Base-by-base conservation (phyloP, 305 asterid genomes). In the Lippia alba region DNA sequence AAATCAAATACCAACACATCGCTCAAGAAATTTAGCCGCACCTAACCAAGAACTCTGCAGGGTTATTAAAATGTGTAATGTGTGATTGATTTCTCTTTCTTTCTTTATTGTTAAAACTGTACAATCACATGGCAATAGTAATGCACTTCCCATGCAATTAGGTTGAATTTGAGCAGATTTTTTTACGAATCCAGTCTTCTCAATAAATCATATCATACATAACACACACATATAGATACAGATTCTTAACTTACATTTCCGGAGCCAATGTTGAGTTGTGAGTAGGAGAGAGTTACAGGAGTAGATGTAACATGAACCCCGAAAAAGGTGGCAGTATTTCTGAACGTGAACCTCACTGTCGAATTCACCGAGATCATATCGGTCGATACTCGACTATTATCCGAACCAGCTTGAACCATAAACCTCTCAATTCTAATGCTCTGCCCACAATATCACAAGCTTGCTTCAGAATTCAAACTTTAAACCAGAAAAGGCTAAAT, bases 291-390 rank as follows among this genome's bases (percentile, higher is more conserved):
- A 74, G 68, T 81, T 53, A 88, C 17, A 0, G 96, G 98, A 18
- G 94, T 79, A n/a, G 98, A 86, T 5, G 89, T 32, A 14, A 87
- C 97, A 54, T 89, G 98, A 32, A 92, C 93, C 8, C 97, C 96
- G 32, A 90, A 88, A 71, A 92, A 92, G 10, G 93, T 75, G 12
- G 86, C 98, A 16, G 84, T 92, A 69, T 92, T 90, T 1, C 79
- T 83, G 71, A 81, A 87, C 67, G 66, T 79, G 76, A 90, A 83
- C 77, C 76, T 81, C 56, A 90, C 75, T 0, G 97, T 92, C 24
- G 96, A 77, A 61, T 92, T 92, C 76, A 79, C 50, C 17, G 96
- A 81, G 58, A 89, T 84, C 98, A 90, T 92, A 71, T 88, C 95
- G 0, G 97, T 92, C 0, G 91, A 77, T 8, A 92, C 98, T 16